Evolutionary conservation across 768 basidiomycete genomes (phyloP), one percentile per base, ranked within the genome.

Genomic region (Agrocybe chaxingu): DNA sequence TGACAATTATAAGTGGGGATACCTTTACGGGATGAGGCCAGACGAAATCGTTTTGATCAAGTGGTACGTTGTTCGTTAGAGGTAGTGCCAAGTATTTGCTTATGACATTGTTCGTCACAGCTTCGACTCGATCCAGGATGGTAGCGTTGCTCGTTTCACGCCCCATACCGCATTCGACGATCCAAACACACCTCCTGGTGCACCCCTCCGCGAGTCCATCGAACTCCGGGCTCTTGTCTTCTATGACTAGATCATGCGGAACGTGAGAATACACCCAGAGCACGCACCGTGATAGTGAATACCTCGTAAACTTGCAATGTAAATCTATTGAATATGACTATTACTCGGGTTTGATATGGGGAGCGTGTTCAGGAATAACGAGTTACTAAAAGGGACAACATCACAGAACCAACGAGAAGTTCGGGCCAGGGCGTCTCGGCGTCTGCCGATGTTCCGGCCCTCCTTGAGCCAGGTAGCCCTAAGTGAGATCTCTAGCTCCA

Each of bases 81-180:
- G 1, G 8, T n/a, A 24, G 19, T 11, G 5, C 4, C n/a, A n/a
- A 18, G 8, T 1, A 24, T 37, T 32, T 16, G 24, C n/a, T 11
- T 11, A 40, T 29, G 19, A 10, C 1, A 4, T 39, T 30, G 24
- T 31, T 38, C 10, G 24, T 34, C 24, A 9, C 37, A 64, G 61
- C 40, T 60, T 52, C 35, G 63, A 62, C 48, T 69, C 71, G 0
- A 30, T 67, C 13, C 62, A 72, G 49, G 72, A 75, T 46, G 75
- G 71, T 0, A 72, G 70, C 52, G 75, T 79, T n/a, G 79, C 82
- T 1, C 56, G 69, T 10, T 73, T 83, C 41, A 80, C 82, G 0
- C 81, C 84, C 2, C 84, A 86, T 56, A 80, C 80, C 16, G 80
- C 70, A 1, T 85, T 85, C 61, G 53, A 69, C 37, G 82, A 84